Conservation (phyloP, 2,329 filamentous ascomycete species). For the Trichoderma pleuroti region DNA sequence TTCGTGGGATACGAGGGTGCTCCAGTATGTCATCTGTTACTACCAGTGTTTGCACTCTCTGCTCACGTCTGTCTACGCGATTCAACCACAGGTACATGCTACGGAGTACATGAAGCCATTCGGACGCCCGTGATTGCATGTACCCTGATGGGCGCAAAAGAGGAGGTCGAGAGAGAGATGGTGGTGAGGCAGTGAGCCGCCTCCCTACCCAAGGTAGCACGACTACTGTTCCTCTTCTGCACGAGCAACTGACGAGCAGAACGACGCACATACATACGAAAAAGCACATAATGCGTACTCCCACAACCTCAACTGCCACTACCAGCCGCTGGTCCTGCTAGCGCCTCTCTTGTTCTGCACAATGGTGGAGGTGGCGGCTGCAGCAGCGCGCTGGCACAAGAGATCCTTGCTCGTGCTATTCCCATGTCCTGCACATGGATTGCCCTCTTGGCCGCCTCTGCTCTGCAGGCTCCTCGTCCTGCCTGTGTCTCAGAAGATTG, state of each 20-base stretch:
- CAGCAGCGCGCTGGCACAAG: conserved; percentile 16
- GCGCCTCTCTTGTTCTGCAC: conserved; percentile 10
- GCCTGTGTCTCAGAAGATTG: not conserved
- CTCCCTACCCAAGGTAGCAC: not conserved
- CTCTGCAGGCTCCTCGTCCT: not conserved
- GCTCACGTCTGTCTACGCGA: not conserved
- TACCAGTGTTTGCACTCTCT: not conserved
- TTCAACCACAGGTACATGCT: not conserved
- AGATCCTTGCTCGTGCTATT: conserved; percentile 9
- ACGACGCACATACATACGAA: conserved; percentile 11
- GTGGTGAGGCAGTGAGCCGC: not conserved
- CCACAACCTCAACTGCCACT: not conserved
- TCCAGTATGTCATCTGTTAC: not conserved
- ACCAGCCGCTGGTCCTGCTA: conserved; percentile 14
- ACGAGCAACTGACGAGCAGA: conserved; percentile 14
- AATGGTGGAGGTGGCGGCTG: conserved; percentile 14
- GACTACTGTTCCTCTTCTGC: not conserved
- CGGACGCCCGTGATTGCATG: not conserved
- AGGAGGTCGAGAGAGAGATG: not conserved
- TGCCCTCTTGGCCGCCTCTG: not conserved
- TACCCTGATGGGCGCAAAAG: not conserved
- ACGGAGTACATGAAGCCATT: not conserved
- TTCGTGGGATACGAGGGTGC: not conserved
- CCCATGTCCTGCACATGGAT: conserved; percentile 4
- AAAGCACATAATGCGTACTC: not conserved